Base-by-base conservation (phyloP, 441 rosid species). In the Isatis lusitanica region DNA sequence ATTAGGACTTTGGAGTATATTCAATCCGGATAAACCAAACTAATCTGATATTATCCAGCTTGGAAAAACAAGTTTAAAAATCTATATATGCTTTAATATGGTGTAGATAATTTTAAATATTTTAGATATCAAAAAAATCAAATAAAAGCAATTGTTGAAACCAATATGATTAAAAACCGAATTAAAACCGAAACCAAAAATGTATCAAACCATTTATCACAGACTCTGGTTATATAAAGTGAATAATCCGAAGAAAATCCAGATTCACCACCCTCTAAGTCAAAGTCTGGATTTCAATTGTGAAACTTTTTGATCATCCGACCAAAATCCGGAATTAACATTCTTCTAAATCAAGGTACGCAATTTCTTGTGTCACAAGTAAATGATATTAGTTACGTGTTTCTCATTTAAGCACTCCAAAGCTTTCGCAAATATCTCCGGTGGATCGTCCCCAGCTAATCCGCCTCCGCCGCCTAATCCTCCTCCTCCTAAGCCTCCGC, bases 371-470 rank as follows among this genome's bases (percentile, higher is more conserved):
- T 47, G 10, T n/a, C 38, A 3, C 61, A 63, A 71, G 76, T 24
- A 55, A 61, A 1, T 4, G 4, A 42, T 13, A n/a, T 5, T 5
- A 63, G 84, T 82, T 74, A 92, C 98, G 74, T 74, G 47, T 83
- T 80, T 88, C 17, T 92, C 80, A 72, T 84, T 84, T 44, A 94
- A 87, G 78, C 98, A 92, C 33, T 79, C 74, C 88, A 91, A 71
- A 17, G 98, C 98, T 77, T 84, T 86, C 1, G 83, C 82, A 35
- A 85, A 82, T 68, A 90, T 81, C 74, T 84, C 76, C 71, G 91
- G 75, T 12, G 87, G 86, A 63, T 84, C 81, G 16, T 11, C 81
- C 5, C 75, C 61, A 38, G 68, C 74, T 70, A 57, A 36, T 5
- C 73, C 26, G 2, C 69, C 61, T 1, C 68, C 62, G 1, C 66